phyloP scores from a whole-genome alignment of 305 asterid genomes.

The Solanum hybrid region DNA sequence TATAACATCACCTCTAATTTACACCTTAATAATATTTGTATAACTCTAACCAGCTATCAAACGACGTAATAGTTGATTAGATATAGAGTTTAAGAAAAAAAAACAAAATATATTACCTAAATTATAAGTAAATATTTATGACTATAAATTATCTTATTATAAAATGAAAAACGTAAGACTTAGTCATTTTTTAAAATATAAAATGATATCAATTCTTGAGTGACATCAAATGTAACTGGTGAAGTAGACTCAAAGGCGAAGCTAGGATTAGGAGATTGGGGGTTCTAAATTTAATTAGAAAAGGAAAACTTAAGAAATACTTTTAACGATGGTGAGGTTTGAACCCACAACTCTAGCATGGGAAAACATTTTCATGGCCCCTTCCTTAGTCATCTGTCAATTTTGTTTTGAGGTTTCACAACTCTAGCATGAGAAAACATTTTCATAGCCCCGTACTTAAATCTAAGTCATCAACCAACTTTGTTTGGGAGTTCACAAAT shows the following conservation, averaged over 20 bases:
- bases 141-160: background rate
- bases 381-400: background rate
- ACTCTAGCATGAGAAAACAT: background rate
- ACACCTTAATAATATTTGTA: no score
- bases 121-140: background rate
- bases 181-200: background rate
- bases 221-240: background rate
- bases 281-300: no score
- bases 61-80: background rate
- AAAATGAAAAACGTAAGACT: background rate
- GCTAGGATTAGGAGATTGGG: rapidly evolving
- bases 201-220: background rate
- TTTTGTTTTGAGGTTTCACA: background rate
- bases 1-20: background rate
- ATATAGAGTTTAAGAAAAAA: rapidly evolving
- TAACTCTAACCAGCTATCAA: background rate
- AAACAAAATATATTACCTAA: background rate
- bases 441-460: background rate
- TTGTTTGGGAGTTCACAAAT: background rate
- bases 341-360: background rate
- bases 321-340: no score
- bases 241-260: background rate
- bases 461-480: background rate
- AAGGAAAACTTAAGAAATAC: no score
- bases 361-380: background rate